Percentiles rank a stretch among this genome's conserved stretches.
Conservation (phyloP, 176 grass and related monocot species). For the Phyllostachys edulis region DNA sequence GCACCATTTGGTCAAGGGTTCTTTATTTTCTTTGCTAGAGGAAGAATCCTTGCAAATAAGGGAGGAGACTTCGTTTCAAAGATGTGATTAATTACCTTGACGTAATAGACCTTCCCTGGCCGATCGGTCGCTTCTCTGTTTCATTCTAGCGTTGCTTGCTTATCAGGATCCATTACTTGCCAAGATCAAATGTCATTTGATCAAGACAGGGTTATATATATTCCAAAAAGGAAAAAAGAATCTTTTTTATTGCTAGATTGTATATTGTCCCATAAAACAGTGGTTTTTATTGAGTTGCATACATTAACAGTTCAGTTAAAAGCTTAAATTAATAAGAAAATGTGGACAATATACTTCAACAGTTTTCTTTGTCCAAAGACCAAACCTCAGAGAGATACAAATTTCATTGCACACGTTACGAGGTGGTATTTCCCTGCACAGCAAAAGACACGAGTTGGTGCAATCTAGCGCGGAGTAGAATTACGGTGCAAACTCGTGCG, state of each 20-base stretch:
- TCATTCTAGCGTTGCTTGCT: background rate
- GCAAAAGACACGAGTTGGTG: background rate
- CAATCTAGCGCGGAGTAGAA: background rate
- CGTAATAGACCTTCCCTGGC: background rate
- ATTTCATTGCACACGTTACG: background rate
- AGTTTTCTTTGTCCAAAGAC: background rate
- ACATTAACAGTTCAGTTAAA: too few relatives aligned
- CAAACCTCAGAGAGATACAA: background rate
- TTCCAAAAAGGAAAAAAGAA: background rate
- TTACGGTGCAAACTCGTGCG: background rate
- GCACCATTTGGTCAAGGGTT: background rate
- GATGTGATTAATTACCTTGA: background rate
- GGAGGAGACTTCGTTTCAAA: background rate
- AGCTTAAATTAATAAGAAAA: too few relatives aligned
- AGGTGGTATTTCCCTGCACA: background rate
- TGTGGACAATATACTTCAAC: background rate
- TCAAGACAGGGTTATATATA: background rate
- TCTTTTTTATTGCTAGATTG: background rate
- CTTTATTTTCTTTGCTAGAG: background rate
- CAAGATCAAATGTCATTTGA: background rate
- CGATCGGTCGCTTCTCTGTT: background rate
- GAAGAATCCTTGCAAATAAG: conserved; percentile 18
- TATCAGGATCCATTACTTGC: conserved; percentile 5
- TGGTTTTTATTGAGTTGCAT: background rate
- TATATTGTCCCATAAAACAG: background rate